Base-by-base conservation (phyloP, 2,329 filamentous ascomycete genomes). In the Aspergillus thermomutatus region DNA sequence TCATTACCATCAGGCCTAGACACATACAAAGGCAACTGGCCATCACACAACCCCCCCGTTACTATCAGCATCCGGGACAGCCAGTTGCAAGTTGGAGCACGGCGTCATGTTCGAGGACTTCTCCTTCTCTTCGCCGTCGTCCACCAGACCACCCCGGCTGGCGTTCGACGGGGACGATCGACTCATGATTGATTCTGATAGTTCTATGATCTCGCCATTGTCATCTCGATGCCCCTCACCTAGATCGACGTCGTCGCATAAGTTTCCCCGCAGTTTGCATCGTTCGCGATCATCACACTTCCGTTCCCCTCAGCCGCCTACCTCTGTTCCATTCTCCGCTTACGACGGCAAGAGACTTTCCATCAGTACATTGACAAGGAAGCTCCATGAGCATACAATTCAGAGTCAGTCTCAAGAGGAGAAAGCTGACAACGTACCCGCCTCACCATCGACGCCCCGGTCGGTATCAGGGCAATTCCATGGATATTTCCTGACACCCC, bases 191-290 rank as follows among this genome's bases (percentile, higher is more conserved):
- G 74, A 75, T 55, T 68, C 68, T 50, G 73, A 75, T 55, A 72
- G 72, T 60, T 60, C 66, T 7, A 54, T 75, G 48, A 69, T 77
- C 52, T 77, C 75, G 11, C 75, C 75, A 6, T 60, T 77, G 41
- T 77, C 74, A 14, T 77, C 75, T 11, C 74, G 73, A 23, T 77
- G 73, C 60, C 72, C 74, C 2, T 77, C 74, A n/a, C 75, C 74
- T n/a, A 68, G 69, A n/a, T 61, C 61, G 3, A 59, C 59, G 31
- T 56, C 55, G 52, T 62, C 67, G n/a, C 65, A 69, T 47, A 70
- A 71, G 21, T 68, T 70, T 41, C 63, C 62, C 14, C 69, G 65
- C 54, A 65, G 64, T 17, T 57, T 68, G 11, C 66, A 68, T 14
- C 70, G 68, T 34, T 67, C 71, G 2, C 71, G 70, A 54, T 71